Evolutionary conservation across 805 yeast genomes (phyloP).

Genomic region (Zygotorulaspora danielsina): DNA sequence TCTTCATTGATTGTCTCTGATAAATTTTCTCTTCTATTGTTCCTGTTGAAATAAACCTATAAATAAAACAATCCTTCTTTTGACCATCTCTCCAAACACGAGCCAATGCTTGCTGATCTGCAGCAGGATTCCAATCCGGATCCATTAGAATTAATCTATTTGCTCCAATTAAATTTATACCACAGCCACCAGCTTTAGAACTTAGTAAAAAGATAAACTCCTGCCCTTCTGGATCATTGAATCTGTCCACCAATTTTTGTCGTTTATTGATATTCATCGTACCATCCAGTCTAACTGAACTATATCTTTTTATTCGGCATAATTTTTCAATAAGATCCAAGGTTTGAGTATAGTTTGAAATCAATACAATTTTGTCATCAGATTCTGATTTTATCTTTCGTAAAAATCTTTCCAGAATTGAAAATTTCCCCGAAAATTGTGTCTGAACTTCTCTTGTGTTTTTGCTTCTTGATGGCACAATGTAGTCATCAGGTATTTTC

Average conservation of each 20-base stretch:
- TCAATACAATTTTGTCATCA: conserved; percentile 89
- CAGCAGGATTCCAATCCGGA: conserved; percentile 97
- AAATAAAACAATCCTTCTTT: conserved; percentile 92
- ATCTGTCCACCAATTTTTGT: conserved; percentile 84
- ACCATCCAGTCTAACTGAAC: conserved; percentile 82
- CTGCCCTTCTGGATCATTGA: conserved; percentile 80
- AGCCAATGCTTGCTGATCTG: conserved; percentile 96
- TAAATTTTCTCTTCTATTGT: conserved; percentile 94
- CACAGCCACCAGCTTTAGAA: conserved; percentile 98
- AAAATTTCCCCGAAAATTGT: conserved; percentile 81
- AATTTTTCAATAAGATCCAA: conserved; percentile 82
- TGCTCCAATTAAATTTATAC: conserved; percentile 95
- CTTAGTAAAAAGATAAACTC: conserved; percentile 87
- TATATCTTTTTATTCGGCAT: conserved; percentile 74
- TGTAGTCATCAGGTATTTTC: conserved; percentile 68
- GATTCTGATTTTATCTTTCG: conserved; percentile 73
- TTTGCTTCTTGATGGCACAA: conserved; percentile 18
- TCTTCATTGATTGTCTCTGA: conserved; percentile 92
- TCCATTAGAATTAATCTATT: conserved; percentile 83
- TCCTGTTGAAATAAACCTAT: conserved; percentile 90
- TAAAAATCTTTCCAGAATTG: conserved; percentile 79
- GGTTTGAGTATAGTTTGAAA: conserved; percentile 93
- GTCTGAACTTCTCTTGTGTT: conserved; percentile 60
- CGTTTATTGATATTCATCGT: conserved; percentile 88
- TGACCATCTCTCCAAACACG: conserved; percentile 99